These are phyloP conservation scores for Blastosporella zonata DNA, from an alignment of 1,284 basidiomycete genomes.

Conservation along the genomic window DNA sequence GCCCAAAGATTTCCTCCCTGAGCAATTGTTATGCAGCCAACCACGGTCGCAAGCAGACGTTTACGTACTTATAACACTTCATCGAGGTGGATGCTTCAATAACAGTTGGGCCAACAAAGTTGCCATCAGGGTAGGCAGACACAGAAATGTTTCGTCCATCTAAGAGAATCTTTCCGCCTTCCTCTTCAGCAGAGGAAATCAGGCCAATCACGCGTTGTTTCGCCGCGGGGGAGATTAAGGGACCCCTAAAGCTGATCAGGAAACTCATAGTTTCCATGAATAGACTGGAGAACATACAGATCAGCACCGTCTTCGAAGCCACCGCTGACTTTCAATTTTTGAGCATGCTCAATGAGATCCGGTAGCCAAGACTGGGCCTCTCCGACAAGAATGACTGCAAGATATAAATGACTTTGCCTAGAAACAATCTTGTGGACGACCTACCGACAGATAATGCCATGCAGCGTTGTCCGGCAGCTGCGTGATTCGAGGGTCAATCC, in stretches of 20 bases:
- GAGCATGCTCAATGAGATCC: slow-evolving; percentile 83
- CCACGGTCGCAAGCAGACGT: background rate
- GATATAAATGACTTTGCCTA: slow-evolving; percentile 5
- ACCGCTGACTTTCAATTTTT: slow-evolving; percentile 80
- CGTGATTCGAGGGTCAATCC: slow-evolving; percentile 20
- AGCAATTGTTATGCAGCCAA: slow-evolving; percentile 9
- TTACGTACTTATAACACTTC: slow-evolving; percentile 78
- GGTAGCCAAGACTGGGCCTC: slow-evolving; percentile 81
- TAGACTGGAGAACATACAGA: slow-evolving; percentile 54
- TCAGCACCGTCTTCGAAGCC: slow-evolving; percentile 90
- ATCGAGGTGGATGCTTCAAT: slow-evolving; percentile 82
- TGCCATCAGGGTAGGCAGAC: slow-evolving; percentile 82
- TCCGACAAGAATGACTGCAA: slow-evolving; percentile 78
- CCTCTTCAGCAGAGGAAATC: slow-evolving; percentile 77
- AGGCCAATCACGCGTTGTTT: slow-evolving; percentile 77
- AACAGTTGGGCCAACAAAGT: slow-evolving; percentile 94
- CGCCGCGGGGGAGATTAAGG: slow-evolving; percentile 88
- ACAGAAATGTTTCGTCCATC: slow-evolving; percentile 80
- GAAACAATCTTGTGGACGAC: slow-evolving; percentile 7
- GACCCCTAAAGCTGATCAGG: slow-evolving; percentile 59
- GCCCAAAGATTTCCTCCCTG: slow-evolving; percentile 95
- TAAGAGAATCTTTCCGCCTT: slow-evolving; percentile 87
- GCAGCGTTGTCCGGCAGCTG: slow-evolving; percentile 95
- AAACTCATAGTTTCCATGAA: slow-evolving; percentile 1
- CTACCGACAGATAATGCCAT: slow-evolving; percentile 90